These are phyloP conservation scores for Trichoderma arundinaceum DNA, from an alignment of 2,329 filamentous ascomycete species.

Conservation along the genomic window DNA sequence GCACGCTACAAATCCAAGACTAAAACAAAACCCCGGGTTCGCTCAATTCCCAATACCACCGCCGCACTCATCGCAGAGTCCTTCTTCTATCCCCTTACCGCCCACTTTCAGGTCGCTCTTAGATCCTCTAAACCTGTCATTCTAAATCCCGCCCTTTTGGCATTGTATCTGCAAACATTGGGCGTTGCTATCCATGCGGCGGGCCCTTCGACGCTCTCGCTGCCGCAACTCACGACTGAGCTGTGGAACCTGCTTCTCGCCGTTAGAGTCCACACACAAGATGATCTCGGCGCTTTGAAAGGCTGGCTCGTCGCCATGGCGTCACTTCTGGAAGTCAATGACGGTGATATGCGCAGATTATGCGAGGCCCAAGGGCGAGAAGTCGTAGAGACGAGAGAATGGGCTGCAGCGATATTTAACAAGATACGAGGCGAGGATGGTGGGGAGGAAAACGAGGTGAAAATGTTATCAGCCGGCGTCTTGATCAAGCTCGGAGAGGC, in stretches of 20 bases:
- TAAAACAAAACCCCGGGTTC: conserved; percentile 50
- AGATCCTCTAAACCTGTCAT: conserved; percentile 62
- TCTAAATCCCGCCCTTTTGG: conserved; percentile 75
- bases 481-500: conserved; percentile 80
- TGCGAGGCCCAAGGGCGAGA: conserved; percentile 76
- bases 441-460: conserved; percentile 76
- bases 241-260: conserved; percentile 81
- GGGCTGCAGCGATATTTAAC: conserved; percentile 80
- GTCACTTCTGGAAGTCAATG: conserved; percentile 82
- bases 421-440: conserved; percentile 56
- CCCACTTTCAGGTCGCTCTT: conserved; percentile 74
- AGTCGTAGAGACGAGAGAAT: conserved; percentile 84
- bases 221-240: conserved; percentile 82
- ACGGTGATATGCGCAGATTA: conserved; percentile 70
- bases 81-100: conserved; percentile 88
- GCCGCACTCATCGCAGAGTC: conserved; percentile 74
- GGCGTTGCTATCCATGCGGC: conserved; percentile 81
- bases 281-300: conserved; percentile 70
- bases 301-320: conserved; percentile 80
- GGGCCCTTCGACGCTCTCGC: conserved; percentile 75
- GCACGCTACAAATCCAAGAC: conserved; percentile 54
- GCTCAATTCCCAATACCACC: conserved; percentile 75
- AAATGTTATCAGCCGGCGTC: conserved; percentile 78
- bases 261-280: conserved; percentile 64
- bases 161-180: conserved; percentile 84